Evolutionary conservation across 2,329 filamentous ascomycete genomes (phyloP).

Genomic region (Colletotrichum sublineola): DNA sequence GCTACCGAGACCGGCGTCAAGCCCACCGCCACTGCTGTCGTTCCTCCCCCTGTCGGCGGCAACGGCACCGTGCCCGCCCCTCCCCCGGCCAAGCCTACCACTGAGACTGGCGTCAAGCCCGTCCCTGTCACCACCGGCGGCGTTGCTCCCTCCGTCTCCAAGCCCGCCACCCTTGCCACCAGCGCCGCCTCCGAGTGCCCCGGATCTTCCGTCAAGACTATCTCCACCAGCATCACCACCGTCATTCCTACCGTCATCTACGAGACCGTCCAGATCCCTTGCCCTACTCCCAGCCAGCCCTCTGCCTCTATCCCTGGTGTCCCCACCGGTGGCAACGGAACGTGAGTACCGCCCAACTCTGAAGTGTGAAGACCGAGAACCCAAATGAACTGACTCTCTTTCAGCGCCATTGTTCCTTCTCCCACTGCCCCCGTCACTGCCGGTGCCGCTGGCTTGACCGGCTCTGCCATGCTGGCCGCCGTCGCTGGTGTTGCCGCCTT

Average conservation of each 20-base stretch:
- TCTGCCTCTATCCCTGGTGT: slow-evolving; percentile 45
- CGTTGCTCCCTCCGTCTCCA: slow-evolving; percentile 41
- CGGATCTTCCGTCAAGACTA: slow-evolving; percentile 61
- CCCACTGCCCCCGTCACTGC: slow-evolving; percentile 58
- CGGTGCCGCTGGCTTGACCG: slow-evolving; percentile 66
- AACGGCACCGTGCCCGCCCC: slow-evolving; percentile 44
- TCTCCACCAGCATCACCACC: slow-evolving; percentile 69
- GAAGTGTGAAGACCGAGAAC: neutral
- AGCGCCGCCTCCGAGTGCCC: slow-evolving; percentile 46
- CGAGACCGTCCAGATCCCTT: slow-evolving; percentile 57
- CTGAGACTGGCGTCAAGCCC: slow-evolving; percentile 40
- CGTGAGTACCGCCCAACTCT: slow-evolving; percentile 47
- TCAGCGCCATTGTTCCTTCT: slow-evolving; percentile 43
- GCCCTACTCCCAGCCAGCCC: slow-evolving; percentile 52
- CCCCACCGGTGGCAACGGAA: slow-evolving; percentile 46
- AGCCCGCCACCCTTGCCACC: slow-evolving; percentile 42
- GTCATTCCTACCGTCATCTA: slow-evolving; percentile 68
- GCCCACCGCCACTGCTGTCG: slow-evolving; percentile 44
- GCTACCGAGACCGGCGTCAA: slow-evolving; percentile 43
- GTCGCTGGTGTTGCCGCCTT: slow-evolving; percentile 67
- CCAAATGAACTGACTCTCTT: slow-evolving; percentile 43
- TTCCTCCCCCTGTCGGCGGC: slow-evolving; percentile 48
- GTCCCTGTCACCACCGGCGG: slow-evolving; percentile 44
- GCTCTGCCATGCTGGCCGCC: slow-evolving; percentile 68
- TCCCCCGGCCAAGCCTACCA: slow-evolving; percentile 28